Percentiles rank a stretch among this genome's conserved stretches.
Evolutionary conservation across 2,329 filamentous ascomycete species (phyloP).

Genomic region (Akanthomyces uredinophilus): DNA sequence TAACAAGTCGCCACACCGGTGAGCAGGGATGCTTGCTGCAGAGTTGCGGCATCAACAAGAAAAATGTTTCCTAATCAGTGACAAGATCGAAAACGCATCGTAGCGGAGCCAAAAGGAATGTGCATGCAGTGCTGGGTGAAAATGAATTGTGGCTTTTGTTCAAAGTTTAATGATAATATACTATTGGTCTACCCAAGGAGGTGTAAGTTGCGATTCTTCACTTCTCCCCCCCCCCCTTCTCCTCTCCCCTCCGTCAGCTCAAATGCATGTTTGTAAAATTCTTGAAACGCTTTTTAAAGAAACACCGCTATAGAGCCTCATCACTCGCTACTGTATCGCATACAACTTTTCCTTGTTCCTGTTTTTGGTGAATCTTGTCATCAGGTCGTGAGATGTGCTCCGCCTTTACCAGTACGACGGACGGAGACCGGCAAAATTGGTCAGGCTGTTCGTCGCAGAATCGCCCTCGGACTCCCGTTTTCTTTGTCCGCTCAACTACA

Average conservation of each 20-base stretch:
- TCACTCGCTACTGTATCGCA: background rate
- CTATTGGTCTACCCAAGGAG: background rate
- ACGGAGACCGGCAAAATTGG: constrained; percentile 54
- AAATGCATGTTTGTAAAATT: background rate
- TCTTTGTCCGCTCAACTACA: constrained; percentile 61
- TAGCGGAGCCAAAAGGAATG: too few species aligned
- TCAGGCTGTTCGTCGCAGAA: constrained; percentile 37
- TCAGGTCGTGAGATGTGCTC: background rate
- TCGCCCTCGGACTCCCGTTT: constrained; percentile 60
- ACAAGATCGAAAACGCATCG: too few species aligned
- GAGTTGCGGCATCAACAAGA: background rate
- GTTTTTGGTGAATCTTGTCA: constrained; percentile 2
- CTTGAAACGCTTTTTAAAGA: background rate
- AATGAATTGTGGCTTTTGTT: background rate
- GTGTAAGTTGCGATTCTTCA: background rate
- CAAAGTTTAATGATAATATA: background rate
- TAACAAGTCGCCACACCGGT: background rate
- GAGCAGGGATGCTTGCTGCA: background rate
- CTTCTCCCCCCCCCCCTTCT: background rate
- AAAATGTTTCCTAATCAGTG: too few species aligned
- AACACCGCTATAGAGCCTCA: background rate
- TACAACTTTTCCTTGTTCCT: constrained; percentile 10
- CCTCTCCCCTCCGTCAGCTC: background rate
- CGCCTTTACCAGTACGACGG: constrained; percentile 54
- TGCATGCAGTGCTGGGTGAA: background rate